Evolutionary conservation across 2,329 filamentous ascomycete genomes (phyloP), one percentile per base, ranked within the genome.

Genomic region (Harringtonia aguacate): DNA sequence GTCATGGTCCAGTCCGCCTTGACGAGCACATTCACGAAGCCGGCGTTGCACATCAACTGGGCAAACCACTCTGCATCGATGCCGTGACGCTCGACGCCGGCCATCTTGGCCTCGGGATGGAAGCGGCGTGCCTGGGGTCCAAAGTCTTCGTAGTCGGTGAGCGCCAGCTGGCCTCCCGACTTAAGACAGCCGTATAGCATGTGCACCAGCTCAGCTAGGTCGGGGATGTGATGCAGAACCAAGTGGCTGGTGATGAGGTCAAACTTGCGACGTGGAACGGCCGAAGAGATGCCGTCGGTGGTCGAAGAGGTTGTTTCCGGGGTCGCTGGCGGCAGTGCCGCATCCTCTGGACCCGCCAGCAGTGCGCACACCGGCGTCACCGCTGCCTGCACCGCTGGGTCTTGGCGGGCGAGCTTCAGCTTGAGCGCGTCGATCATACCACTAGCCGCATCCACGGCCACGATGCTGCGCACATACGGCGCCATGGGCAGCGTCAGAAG

Each of bases 111-210:
- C 50, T 65, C 59, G 0, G 73, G 67, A 56, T 79, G 74, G 51
- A 77, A 78, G 39, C 56, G 58, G 28, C 66, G 59, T 2, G 72
- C 70, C 36, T 68, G 67, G 0, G 66, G 65, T 0, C 74, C 74
- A 53, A 69, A 71, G 49, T 77, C 67, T 53, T 78, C 72, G 53
- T 71, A 79, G 52, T 78, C 75, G 2, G 73, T 78, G 50, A 78
- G 55, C 2, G 69, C 70, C 1, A 76, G 60, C 41, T 56, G 52
- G 0, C 72, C 75, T 0, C 70, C 72, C 0, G 61, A 55, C 43
- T 61, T 65, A 36, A 78, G 56, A 33, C 67, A 69, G 7, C 62
- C 67, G 22, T 63, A 56, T 55, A 77, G 63, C 2, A 67, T 70
- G 5, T 41, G 46, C 20, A 77, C 56, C 2, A 75, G 58, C 0